Percentiles rank a stretch among this genome's conserved stretches.
Evolutionary conservation across 768 basidiomycete genomes (phyloP).

Genomic region (Rhizopogon rudus): DNA sequence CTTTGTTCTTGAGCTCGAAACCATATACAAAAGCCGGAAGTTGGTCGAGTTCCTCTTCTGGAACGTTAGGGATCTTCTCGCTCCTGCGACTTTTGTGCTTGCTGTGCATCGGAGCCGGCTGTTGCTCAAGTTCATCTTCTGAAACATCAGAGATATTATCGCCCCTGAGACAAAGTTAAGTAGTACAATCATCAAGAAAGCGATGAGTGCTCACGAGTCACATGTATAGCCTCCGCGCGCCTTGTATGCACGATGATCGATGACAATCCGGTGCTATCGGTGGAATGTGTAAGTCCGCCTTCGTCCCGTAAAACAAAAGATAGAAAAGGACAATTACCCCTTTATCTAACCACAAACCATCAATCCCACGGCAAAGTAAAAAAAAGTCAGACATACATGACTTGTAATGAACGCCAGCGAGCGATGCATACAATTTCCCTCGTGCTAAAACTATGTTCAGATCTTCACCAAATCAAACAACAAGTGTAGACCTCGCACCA

Average conservation of each 20-base stretch:
- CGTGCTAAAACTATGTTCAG: conserved; percentile 4
- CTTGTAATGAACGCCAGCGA: conserved; percentile 12
- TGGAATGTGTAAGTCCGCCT: conserved; percentile 50
- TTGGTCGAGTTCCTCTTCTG: background rate
- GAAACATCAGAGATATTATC: conserved; percentile 29
- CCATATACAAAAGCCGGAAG: conserved; percentile 42
- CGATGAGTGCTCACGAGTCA: background rate
- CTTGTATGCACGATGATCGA: background rate
- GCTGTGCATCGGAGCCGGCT: conserved; percentile 43
- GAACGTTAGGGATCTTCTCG: background rate
- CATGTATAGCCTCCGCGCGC: too few species aligned
- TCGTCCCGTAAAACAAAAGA: conserved; percentile 53
- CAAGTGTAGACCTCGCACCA: conserved; percentile 1
- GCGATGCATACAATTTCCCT: conserved; percentile 7
- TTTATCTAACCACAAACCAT: conserved; percentile 3
- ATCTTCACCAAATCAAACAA: background rate
- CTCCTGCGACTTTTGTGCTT: too few species aligned
- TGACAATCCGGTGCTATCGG: background rate
- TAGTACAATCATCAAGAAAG: too few species aligned
- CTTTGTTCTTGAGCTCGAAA: conserved; percentile 56
- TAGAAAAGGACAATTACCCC: conserved; percentile 24
- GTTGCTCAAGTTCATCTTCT: conserved; percentile 50
- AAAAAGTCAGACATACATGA: conserved; percentile 7
- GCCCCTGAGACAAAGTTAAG: too few species aligned
- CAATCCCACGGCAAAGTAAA: background rate